Conservation (phyloP, 305 asterid genomes). For the Salvia sclarea region DNA sequence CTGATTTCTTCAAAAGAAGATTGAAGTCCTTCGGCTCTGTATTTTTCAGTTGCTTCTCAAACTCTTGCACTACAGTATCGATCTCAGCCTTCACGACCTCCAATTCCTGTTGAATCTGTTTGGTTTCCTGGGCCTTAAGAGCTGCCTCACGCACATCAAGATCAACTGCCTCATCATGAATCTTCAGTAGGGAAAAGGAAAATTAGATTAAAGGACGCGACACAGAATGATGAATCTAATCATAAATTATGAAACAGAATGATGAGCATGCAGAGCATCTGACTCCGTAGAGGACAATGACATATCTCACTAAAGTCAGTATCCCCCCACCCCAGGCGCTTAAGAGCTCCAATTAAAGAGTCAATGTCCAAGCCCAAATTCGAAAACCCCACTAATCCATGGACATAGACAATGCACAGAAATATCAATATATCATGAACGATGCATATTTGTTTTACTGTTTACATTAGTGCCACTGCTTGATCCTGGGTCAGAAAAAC, state of each 20-base stretch:
- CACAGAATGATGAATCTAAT: neutral
- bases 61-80: conserved; percentile 56
- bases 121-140: conserved; percentile 72
- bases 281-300: no score
- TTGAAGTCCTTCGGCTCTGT: conserved; percentile 45
- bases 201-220: conserved; percentile 2
- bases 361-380: no score
- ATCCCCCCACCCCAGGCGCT: no score
- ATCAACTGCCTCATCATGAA: conserved; percentile 66
- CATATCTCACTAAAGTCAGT: no score
- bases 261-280: conserved; percentile 1
- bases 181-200: conserved; percentile 45
- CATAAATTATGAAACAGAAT: neutral
- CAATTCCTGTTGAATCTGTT: conserved; percentile 54
- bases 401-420: no score
- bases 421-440: neutral
- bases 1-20: conserved; percentile 69
- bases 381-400: no score
- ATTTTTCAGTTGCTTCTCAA: conserved; percentile 61
- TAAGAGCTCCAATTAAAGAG: no score
- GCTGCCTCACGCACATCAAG: conserved; percentile 78
- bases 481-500: no score
- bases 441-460: neutral
- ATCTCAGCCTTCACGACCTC: conserved; percentile 56
- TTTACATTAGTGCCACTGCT: neutral